Evolutionary conservation across 2,329 filamentous ascomycete species (phyloP).

Genomic region (Fusarium secorum): DNA sequence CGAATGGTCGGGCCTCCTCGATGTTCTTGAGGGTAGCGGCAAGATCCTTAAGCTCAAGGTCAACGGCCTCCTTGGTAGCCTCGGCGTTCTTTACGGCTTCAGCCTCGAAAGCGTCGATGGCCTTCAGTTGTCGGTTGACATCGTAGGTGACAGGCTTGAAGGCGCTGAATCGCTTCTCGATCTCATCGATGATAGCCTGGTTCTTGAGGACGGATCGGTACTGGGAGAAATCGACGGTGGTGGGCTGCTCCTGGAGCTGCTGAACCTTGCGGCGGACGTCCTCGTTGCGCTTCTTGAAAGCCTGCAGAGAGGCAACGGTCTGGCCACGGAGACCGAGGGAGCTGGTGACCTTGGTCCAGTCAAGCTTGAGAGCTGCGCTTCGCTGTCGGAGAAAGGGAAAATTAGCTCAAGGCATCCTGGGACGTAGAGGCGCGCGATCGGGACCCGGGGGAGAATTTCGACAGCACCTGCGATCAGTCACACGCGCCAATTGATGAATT

Average conservation of each 20-base stretch:
- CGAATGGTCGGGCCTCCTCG: conserved; percentile 92
- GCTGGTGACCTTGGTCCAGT: conserved; percentile 94
- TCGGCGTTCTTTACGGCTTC: conserved; percentile 97
- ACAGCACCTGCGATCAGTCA: conserved; percentile 26
- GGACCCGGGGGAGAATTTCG: conserved; percentile 15
- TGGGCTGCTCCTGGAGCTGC: conserved; percentile 81
- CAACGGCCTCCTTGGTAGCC: conserved; percentile 95
- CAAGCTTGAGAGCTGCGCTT: conserved; percentile 98
- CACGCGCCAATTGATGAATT: conserved; percentile 43
- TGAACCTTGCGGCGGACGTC: conserved; percentile 95
- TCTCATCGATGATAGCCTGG: conserved; percentile 92
- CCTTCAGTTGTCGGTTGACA: conserved; percentile 91
- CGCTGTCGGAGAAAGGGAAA: conserved; percentile 68
- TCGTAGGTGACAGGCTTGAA: conserved; percentile 97
- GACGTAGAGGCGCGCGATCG: conserved; percentile 28
- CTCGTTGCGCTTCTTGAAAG: conserved; percentile 99
- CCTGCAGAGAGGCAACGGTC: conserved; percentile 88
- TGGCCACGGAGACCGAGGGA: conserved; percentile 96
- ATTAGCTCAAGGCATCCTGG: conserved; percentile 60
- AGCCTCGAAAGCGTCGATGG: conserved; percentile 96
- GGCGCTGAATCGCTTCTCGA: conserved; percentile 90
- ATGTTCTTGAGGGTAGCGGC: conserved; percentile 97
- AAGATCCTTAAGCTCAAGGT: conserved; percentile 92
- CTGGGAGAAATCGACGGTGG: conserved; percentile 88
- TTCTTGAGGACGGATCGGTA: conserved; percentile 96